Evolutionary conservation across 495 filamentous ascomycete genomes (phyloP), one percentile per base, ranked within the genome.

Genomic region (Xylaria acuta): DNA sequence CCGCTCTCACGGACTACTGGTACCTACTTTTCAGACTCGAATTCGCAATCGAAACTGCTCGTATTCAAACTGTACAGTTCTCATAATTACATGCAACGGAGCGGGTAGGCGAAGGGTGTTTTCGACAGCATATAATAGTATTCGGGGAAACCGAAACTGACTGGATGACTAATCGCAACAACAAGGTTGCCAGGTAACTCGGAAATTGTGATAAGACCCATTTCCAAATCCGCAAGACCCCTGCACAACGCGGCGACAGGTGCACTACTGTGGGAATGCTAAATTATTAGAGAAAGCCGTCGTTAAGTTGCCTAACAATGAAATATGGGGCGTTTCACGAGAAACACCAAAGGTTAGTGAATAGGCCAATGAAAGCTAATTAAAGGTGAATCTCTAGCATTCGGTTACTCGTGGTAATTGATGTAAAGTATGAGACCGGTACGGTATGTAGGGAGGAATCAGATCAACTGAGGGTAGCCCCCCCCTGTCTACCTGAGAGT

Each of bases 141-240:
- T 38, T 60, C 58, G 34, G 32, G 32, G 20, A 22, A 38, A 20
- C 8, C 9, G 38, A 49, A n/a, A n/a, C 63, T 27, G 41, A 20
- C 43, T 12, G 18, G 36, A 20, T 65, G 63, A 65, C 60, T 64
- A 64, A 64, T 65, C 16, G 27, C 20, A 60, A 8, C 30, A 4
- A 32, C 30, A 59, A 8, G 16, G 20, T 5, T 5, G 4, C 58
- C 53, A 56, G 18, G 58, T 38, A 36, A n/a, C 32, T 60, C 58
- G 58, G 58, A 60, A 60, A 60, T 60, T 60, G 18, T 32, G 27
- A 56, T 30, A 56, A 56, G 53, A 30, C 27, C 53, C 14, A 56
- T 32, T 60, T 60, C n/a, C 32, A 38, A 34, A 38, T 36, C 58
- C n/a, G 58, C 20, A 12, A 12, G 11, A 60, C 5, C 58, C 58